A percentile compares a stretch with the other conserved stretches of the same genome.
These are phyloP conservation scores for Boletus semigastroideus DNA, from an alignment of 1,284 basidiomycete genomes.

Conservation along the genomic window DNA sequence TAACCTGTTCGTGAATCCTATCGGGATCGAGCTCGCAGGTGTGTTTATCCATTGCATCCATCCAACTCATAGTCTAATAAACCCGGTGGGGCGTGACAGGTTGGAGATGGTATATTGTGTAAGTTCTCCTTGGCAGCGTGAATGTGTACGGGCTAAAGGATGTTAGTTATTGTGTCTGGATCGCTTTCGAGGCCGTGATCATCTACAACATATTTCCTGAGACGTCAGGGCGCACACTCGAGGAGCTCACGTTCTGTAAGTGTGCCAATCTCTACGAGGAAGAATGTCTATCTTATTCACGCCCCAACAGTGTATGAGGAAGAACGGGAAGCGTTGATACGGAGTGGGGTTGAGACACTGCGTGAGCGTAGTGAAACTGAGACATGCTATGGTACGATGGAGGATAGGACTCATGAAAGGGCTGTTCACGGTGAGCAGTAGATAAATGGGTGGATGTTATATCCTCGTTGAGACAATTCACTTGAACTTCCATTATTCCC, in stretches of 20 bases:
- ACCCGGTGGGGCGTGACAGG: background rate
- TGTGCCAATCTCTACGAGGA: background rate
- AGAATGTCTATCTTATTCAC: background rate
- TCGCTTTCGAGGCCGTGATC: constrained; percentile 45
- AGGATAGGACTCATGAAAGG: background rate
- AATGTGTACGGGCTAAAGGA: background rate
- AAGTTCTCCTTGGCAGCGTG: background rate
- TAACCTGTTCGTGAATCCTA: constrained; percentile 11
- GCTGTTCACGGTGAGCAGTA: background rate
- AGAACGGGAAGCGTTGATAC: background rate
- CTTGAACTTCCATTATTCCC: too few species aligned
- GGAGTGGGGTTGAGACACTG: background rate
- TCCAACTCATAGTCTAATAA: background rate
- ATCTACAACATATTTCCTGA: constrained; percentile 57
- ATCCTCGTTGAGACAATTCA: too few species aligned
- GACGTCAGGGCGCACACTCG: constrained; percentile 50
- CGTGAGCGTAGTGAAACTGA: background rate
- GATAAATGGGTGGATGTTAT: too few species aligned
- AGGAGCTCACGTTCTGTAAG: constrained; percentile 61
- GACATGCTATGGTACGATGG: constrained; percentile 2
- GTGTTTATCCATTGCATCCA: background rate
- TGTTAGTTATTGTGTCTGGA: constrained; percentile 41
- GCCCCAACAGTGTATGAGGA: constrained; percentile 7
- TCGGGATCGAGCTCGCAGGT: constrained; percentile 15
- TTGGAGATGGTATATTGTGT: constrained; percentile 20